Conservation (phyloP, 345 rosid genomes). For the Lepidium sativum region DNA sequence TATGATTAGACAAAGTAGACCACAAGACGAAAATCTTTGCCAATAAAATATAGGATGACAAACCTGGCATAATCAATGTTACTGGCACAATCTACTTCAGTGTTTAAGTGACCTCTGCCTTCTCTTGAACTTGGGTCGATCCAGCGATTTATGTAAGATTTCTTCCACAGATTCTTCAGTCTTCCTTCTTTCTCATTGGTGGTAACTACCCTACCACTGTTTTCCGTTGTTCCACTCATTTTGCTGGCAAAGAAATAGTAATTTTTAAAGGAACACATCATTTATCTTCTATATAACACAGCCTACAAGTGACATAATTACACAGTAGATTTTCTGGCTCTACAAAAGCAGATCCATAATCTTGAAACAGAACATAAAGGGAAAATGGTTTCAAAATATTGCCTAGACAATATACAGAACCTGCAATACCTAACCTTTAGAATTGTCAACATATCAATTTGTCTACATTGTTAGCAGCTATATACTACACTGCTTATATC, state of each 20-base stretch:
- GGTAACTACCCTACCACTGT: slow-evolving; percentile 26
- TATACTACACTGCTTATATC: background rate
- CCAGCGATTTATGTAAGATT: slow-evolving; percentile 78
- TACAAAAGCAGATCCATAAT: background rate
- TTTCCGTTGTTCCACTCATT: slow-evolving; percentile 31
- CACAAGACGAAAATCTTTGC: background rate
- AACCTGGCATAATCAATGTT: slow-evolving; percentile 75
- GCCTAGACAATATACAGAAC: background rate
- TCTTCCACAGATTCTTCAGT: slow-evolving; percentile 69
- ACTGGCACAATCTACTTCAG: slow-evolving; percentile 32
- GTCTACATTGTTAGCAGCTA: background rate
- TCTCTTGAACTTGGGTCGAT: slow-evolving; percentile 53
- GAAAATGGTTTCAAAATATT: background rate
- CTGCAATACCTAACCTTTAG: background rate
- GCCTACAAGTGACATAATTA: background rate
- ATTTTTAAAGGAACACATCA: background rate
- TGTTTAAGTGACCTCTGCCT: slow-evolving; percentile 26
- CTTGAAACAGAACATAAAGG: background rate
- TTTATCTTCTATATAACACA: background rate
- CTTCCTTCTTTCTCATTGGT: slow-evolving; percentile 58
- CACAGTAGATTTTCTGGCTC: background rate
- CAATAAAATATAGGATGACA: background rate
- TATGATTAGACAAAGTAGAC: background rate
- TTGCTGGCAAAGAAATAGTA: slow-evolving; percentile 37
- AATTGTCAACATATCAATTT: background rate